Conservation (phyloP, 2,329 filamentous ascomycete genomes). For the Helotiales sp. region DNA sequence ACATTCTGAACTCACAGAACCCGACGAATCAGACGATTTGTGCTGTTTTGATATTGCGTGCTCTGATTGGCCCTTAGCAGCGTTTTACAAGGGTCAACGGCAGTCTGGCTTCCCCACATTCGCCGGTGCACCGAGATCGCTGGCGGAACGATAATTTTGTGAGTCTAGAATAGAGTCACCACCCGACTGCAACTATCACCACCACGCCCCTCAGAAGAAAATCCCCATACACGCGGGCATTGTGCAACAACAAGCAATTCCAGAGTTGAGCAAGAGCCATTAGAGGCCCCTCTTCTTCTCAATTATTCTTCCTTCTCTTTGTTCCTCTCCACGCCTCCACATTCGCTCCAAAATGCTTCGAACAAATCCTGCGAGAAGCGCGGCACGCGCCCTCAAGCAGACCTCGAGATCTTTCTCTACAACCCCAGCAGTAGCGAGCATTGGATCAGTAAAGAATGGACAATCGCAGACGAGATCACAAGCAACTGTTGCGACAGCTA, state of each 20-base stretch:
- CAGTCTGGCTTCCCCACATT: conserved; percentile 9
- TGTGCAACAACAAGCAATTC: not conserved
- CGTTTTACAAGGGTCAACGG: not conserved
- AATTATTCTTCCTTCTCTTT: not conserved
- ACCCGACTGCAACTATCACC: not conserved
- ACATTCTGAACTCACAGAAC: not conserved
- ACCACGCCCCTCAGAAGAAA: not conserved
- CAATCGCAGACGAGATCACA: conserved; percentile 47
- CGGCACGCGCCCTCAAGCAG: conserved; percentile 44
- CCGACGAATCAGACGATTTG: not conserved
- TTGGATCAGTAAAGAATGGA: conserved; percentile 37
- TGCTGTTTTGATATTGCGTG: not conserved
- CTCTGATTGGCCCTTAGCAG: not conserved
- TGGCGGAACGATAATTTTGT: conserved; percentile 5
- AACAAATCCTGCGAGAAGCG: conserved; percentile 48
- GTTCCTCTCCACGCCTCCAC: conserved; percentile 7
- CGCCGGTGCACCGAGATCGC: conserved; percentile 10
- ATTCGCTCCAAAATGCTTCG: conserved; percentile 44
- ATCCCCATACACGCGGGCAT: not conserved
- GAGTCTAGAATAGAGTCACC: not conserved
- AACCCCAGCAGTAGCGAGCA: conserved; percentile 37
- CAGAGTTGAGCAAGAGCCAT: conserved; percentile 6
- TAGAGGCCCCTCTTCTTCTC: conserved; percentile 7
- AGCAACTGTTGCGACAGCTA: conserved; percentile 47
- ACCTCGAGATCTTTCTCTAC: conserved; percentile 39